These are phyloP conservation scores for Leptosphaerulina australis DNA, from an alignment of 2,329 filamentous ascomycete species.

Conservation along the genomic window DNA sequence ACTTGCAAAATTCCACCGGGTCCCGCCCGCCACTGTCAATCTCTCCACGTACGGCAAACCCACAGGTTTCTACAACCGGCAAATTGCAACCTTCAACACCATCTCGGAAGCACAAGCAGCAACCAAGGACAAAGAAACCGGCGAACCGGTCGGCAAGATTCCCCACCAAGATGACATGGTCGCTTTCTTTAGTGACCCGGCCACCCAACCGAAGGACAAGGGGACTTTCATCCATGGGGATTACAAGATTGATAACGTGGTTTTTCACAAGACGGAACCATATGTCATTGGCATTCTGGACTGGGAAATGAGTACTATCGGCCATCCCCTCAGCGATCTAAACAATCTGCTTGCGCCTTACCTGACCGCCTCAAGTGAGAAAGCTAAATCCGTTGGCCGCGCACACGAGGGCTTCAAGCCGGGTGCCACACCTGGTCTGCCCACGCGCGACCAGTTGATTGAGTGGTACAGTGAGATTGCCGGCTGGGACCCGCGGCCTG, in stretches of 20 bases:
- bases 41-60: conserved; percentile 75
- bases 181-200: conserved; percentile 73
- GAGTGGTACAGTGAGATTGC: conserved; percentile 71
- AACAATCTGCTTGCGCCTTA: conserved; percentile 71
- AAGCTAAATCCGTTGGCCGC: conserved; percentile 48
- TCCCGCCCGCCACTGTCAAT: conserved; percentile 69
- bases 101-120: conserved; percentile 80
- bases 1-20: conserved; percentile 82
- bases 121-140: conserved; percentile 76
- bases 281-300: conserved; percentile 91
- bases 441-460: conserved; percentile 63
- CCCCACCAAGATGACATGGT: conserved; percentile 84
- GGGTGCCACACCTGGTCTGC: conserved; percentile 69
- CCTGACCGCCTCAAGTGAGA: conserved; percentile 48
- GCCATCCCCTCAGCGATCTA: conserved; percentile 92
- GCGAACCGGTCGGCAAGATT: conserved; percentile 76
- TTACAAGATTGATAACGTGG: conserved; percentile 76
- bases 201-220: conserved; percentile 75
- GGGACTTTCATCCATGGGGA: conserved; percentile 88
- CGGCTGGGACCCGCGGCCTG: conserved; percentile 71
- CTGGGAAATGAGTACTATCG: conserved; percentile 93
- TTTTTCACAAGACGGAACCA: conserved; percentile 85
- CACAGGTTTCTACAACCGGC: conserved; percentile 80
- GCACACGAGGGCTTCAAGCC: conserved; percentile 63
- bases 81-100: conserved; percentile 80